Evolutionary conservation across 371 early-diverging fungal genomes (phyloP), one percentile per base, ranked within the genome.

Genomic region (Mortierella sp.): DNA sequence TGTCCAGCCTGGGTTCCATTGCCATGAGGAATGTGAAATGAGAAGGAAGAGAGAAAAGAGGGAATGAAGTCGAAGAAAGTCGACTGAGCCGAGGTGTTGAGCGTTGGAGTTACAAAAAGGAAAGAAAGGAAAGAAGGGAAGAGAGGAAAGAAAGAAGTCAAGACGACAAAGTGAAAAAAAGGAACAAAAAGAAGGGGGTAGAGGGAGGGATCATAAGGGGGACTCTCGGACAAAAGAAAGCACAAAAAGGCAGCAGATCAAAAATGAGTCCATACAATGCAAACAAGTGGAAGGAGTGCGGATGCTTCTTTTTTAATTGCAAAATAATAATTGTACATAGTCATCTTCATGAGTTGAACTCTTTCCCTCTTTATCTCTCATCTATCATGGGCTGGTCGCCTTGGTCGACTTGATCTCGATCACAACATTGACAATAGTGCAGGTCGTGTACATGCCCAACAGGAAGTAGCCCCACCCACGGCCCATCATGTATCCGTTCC

Each of bases 401-500:
- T 55, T 72, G 58, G 41, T 58, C 39, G 43, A 29, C 48, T 37
- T 71, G 47, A 79, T 63, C 69, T 82, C 82, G 44, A 82, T 70
- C 4, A 72, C 44, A 24, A 91, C 83, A 69, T 92, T 92, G 64
- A 87, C 80, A 1, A 76, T 74, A 41, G 89, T 91, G 75, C 90
- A 91, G n/a, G 87, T 66, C 39, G 88, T 52, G 76, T 93, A 93
- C 26, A 91, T 78, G 16, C 58, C 73, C 16, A 93, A 87, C 58
- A 91, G 87, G 58, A 86, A 86, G 79, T 85, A 87, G n/a, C 93
- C 93, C 85, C 89, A 90, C 24, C 55, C 29, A 10, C 88, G 76
- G 0, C 88, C 84, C 90, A 92, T 90, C 53, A 87, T 86, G 66
- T 89, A 93, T 31, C 88, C 87, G 45, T 88, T 91, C 37, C 86